Percentiles rank a stretch among this genome's conserved stretches.
phyloP scores from a whole-genome alignment of 2,329 filamentous ascomycete species.

The Paecilomyces dactylethromorphus region DNA sequence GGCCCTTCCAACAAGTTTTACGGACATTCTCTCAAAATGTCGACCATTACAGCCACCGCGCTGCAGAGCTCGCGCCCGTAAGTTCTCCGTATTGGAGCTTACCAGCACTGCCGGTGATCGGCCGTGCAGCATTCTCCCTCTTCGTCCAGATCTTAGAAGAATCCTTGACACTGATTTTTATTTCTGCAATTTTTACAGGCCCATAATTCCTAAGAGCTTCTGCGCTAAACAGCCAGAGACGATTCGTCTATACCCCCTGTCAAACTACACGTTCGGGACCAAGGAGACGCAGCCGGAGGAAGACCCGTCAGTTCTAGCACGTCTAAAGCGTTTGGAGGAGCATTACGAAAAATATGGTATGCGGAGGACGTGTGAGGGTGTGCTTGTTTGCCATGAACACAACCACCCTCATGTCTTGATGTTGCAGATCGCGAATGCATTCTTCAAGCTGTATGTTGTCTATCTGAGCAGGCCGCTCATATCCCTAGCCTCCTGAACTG shows the following conservation, averaged over 20 bases:
- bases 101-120: background rate
- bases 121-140: background rate
- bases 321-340: slow-evolving; percentile 89
- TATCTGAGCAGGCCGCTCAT: background rate
- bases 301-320: slow-evolving; percentile 88
- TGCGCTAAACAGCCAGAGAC: slow-evolving; percentile 82
- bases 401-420: slow-evolving; percentile 98
- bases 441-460: slow-evolving; percentile 75
- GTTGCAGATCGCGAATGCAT: slow-evolving; percentile 98
- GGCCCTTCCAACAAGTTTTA: background rate
- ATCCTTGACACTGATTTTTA: background rate
- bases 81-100: slow-evolving; percentile 15
- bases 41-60: slow-evolving; percentile 69
- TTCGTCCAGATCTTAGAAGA: background rate
- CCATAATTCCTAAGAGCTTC: slow-evolving; percentile 75
- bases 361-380: slow-evolving; percentile 93
- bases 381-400: slow-evolving; percentile 96
- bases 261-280: slow-evolving; percentile 97
- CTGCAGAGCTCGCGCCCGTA: slow-evolving; percentile 69
- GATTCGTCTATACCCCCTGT: slow-evolving; percentile 87
- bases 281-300: slow-evolving; percentile 98
- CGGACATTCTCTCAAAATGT: slow-evolving; percentile 51
- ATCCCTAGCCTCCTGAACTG: background rate
- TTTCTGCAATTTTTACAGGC: slow-evolving; percentile 36
- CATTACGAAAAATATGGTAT: slow-evolving; percentile 90